Conservation (phyloP, 1,284 basidiomycete genomes). For the Sphagnurus paluster region DNA sequence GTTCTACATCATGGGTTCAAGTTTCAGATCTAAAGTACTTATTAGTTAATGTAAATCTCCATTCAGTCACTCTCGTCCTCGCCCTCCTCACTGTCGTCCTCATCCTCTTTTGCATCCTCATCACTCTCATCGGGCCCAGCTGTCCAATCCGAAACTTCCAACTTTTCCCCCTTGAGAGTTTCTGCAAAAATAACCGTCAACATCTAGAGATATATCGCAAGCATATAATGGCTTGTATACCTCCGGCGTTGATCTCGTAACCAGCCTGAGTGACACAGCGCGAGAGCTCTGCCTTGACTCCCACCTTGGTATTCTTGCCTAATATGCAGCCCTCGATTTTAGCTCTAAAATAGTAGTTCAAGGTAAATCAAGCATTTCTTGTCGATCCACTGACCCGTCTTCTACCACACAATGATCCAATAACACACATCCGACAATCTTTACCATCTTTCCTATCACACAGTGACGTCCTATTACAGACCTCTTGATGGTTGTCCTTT, state of each 20-base stretch:
- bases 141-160: conserved; percentile 65
- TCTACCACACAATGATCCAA: conserved; percentile 89
- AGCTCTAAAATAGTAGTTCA: conserved; percentile 49
- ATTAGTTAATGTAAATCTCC: not conserved
- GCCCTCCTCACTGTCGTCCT: conserved; percentile 27
- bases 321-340: conserved; percentile 90
- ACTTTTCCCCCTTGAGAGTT: conserved; percentile 61
- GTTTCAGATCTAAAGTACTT: no score
- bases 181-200: conserved; percentile 33
- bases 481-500: conserved; percentile 85
- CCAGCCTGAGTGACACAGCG: conserved; percentile 89
- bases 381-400: conserved; percentile 60
- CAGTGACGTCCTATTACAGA: conserved; percentile 89
- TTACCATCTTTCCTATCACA: conserved; percentile 83
- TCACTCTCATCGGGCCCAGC: conserved; percentile 33
- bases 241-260: conserved; percentile 76
- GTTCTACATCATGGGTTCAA: no score
- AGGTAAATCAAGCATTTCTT: not conserved
- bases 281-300: conserved; percentile 75
- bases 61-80: conserved; percentile 19
- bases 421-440: conserved; percentile 84
- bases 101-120: conserved; percentile 27
- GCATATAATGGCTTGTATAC: conserved; percentile 45
- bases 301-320: conserved; percentile 80
- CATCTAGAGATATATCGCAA: not conserved